These are phyloP conservation scores for Akanthomyces lecanii DNA, from an alignment of 2,329 filamentous ascomycete species.

Conservation along the genomic window DNA sequence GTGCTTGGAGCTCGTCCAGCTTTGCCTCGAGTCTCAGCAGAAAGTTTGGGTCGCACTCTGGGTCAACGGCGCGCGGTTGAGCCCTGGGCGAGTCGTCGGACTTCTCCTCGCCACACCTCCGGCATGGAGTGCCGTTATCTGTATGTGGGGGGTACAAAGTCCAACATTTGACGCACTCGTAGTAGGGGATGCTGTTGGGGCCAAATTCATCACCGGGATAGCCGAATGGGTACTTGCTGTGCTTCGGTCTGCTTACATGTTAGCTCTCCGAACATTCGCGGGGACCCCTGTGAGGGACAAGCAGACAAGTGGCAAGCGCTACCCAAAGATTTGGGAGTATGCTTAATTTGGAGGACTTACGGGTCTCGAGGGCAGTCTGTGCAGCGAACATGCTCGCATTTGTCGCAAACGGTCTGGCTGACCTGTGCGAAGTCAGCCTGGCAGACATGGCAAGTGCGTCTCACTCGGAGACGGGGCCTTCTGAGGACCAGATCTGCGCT, in stretches of 20 bases:
- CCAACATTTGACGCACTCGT: constrained; percentile 61
- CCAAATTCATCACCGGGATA: constrained; percentile 64
- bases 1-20: constrained; percentile 41
- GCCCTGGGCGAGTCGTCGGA: constrained; percentile 56
- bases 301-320: neutral
- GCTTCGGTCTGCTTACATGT: constrained; percentile 50
- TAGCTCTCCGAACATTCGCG: constrained; percentile 10
- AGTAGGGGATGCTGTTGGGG: constrained; percentile 46
- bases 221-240: constrained; percentile 63
- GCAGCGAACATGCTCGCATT: constrained; percentile 71
- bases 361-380: constrained; percentile 77
- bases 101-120: constrained; percentile 56
- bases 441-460: constrained; percentile 74
- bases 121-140: constrained; percentile 51
- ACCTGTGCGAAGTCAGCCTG: constrained; percentile 55
- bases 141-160: constrained; percentile 50
- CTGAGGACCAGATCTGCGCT: constrained; percentile 69
- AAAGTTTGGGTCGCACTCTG: constrained; percentile 57
- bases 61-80: constrained; percentile 56
- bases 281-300: neutral
- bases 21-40: constrained; percentile 54
- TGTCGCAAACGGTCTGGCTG: constrained; percentile 56
- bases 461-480: constrained; percentile 66
- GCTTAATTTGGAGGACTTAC: constrained; percentile 45
- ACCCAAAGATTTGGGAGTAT: neutral